phyloP scores from a whole-genome alignment of 495 filamentous ascomycete genomes.

The Aspergillus panamensis region DNA sequence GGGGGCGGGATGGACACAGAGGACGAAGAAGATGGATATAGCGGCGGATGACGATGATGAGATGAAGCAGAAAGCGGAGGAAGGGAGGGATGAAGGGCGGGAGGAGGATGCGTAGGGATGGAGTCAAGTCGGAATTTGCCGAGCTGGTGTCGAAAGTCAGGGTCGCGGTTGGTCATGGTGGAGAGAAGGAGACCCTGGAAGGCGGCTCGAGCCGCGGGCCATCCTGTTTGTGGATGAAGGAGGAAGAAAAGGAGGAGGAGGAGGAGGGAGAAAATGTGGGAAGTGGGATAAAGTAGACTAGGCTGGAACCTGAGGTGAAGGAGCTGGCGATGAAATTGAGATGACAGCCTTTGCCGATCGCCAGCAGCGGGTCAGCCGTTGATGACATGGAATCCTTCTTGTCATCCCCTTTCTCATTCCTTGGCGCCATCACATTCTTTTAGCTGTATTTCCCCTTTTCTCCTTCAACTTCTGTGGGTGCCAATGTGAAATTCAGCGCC shows the following conservation, averaged over 20 bases:
- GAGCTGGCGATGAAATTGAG: no score
- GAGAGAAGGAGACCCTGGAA: constrained; percentile 14
- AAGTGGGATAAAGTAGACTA: no score
- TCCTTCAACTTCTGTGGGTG: no score
- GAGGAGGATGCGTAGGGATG: constrained; percentile 23
- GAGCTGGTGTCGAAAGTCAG: constrained; percentile 45
- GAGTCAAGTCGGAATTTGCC: constrained; percentile 45
- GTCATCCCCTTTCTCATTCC: not conserved
- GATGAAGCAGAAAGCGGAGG: constrained; percentile 10
- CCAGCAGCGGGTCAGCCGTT: not conserved
- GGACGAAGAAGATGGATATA: constrained; percentile 9
- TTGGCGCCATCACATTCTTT: not conserved
- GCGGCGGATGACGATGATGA: constrained; percentile 6
- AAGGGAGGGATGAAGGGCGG: constrained; percentile 5
- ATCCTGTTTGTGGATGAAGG: constrained; percentile 16
- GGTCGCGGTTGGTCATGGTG: constrained; percentile 39
- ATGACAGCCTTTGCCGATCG: not conserved
- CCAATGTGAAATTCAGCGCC: no score
- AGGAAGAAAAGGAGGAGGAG: not conserved
- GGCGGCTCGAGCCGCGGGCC: constrained; percentile 39
- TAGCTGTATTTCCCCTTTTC: not conserved
- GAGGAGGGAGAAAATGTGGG: not conserved
- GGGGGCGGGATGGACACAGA: not conserved
- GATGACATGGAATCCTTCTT: no score
- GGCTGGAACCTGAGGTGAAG: no score